Conservation (phyloP, 352 stramenopile genomes). For the Globisporangium paroecandrum region DNA sequence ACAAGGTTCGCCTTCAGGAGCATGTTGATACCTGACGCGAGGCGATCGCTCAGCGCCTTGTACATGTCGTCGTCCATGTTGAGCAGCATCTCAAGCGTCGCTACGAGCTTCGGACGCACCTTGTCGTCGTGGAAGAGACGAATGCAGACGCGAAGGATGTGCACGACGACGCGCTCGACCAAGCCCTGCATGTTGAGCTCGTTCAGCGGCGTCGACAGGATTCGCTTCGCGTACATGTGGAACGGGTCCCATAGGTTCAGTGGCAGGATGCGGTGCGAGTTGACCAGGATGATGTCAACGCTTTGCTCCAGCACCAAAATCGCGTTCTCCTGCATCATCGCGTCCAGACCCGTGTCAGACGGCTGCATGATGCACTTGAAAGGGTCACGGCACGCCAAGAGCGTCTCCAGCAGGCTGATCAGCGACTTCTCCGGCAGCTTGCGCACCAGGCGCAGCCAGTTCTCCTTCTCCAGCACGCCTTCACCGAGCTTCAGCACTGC, state of each 20-base stretch:
- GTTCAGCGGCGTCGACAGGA: conserved; percentile 67
- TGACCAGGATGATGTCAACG: conserved; percentile 83
- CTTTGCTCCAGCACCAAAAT: conserved; percentile 85
- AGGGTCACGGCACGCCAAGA: conserved; percentile 69
- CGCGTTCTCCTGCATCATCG: conserved; percentile 87
- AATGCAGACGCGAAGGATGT: conserved; percentile 84
- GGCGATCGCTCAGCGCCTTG: conserved; percentile 71
- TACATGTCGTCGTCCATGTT: conserved; percentile 81
- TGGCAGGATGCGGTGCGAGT: conserved; percentile 69
- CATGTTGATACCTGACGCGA: conserved; percentile 80
- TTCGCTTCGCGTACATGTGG: conserved; percentile 73
- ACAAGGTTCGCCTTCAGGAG: conserved; percentile 83
- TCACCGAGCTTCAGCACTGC: conserved; percentile 66
- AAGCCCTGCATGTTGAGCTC: conserved; percentile 77
- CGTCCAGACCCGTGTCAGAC: conserved; percentile 46
- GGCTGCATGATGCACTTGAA: conserved; percentile 75
- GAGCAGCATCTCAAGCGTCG: conserved; percentile 69
- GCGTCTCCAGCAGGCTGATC: conserved; percentile 62
- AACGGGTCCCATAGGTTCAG: conserved; percentile 80
- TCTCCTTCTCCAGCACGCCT: conserved; percentile 81
- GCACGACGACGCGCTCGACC: conserved; percentile 80
- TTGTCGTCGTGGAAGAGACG: conserved; percentile 84
- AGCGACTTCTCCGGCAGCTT: conserved; percentile 68
- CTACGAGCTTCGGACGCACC: conserved; percentile 76
- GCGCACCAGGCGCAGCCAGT: conserved; percentile 80